A percentile compares a stretch with the other conserved stretches of the same genome.
Conservation (phyloP, 108 stramenopile species). For the Parmales sp. region DNA sequence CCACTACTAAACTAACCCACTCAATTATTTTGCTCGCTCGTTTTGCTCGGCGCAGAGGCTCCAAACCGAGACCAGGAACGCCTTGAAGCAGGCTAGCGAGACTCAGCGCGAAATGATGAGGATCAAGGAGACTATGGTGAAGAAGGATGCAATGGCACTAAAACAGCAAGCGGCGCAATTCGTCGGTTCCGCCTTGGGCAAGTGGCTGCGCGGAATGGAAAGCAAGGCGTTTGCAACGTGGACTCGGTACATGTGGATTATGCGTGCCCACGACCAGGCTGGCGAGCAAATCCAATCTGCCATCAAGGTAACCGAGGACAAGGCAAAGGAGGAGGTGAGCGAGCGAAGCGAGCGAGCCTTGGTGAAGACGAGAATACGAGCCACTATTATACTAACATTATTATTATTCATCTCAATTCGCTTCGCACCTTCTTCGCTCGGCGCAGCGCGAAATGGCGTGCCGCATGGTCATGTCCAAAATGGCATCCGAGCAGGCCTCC, state of each 20-base stretch:
- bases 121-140: neutral
- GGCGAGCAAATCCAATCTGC: neutral
- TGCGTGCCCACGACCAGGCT: neutral
- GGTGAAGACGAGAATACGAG: too few species aligned
- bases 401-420: too few species aligned
- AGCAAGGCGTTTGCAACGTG: neutral
- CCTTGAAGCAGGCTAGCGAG: conserved; percentile 7
- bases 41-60: conserved; percentile 3
- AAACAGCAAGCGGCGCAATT: neutral
- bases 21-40: too few species aligned
- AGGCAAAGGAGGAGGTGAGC: conserved; percentile 11
- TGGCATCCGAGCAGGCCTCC: neutral
- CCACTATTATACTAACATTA: too few species aligned
- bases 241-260: neutral
- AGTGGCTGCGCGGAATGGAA: neutral
- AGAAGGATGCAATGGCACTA: neutral
- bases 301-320: neutral
- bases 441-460: conserved; percentile 9
- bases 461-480: conserved; percentile 8
- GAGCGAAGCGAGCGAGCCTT: too few species aligned
- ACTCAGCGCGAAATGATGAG: neutral
- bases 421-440: too few species aligned
- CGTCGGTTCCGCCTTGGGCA: conserved; percentile 2
- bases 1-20: too few species aligned
- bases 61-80: neutral